Conservation (phyloP, 768 basidiomycete genomes). For the Sarcomyxa edulis region DNA sequence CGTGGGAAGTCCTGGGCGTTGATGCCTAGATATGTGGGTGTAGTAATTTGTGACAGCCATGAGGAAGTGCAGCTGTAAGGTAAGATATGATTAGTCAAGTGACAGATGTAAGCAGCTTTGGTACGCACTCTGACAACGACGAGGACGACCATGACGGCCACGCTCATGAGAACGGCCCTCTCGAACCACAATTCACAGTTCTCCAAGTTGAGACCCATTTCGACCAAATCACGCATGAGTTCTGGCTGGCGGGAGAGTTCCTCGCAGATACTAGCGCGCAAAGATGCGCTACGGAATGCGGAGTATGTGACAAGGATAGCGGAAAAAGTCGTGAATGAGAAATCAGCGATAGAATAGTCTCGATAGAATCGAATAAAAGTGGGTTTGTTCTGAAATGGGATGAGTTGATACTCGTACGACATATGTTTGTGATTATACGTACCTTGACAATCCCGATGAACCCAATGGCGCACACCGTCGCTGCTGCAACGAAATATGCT, state of each 20-base stretch:
- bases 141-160: slow-evolving; percentile 55
- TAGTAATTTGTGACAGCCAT: slow-evolving; percentile 68
- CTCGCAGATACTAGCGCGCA: slow-evolving; percentile 64
- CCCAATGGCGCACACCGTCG: slow-evolving; percentile 60
- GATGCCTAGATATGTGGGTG: slow-evolving; percentile 44
- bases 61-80: slow-evolving; percentile 65
- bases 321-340: slow-evolving; percentile 61
- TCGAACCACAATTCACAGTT: slow-evolving; percentile 81
- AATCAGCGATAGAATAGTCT: slow-evolving; percentile 77
- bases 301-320: slow-evolving; percentile 53
- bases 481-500: slow-evolving; percentile 62
- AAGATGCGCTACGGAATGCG: slow-evolving; percentile 45
- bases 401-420: slow-evolving; percentile 3
- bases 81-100: not conserved
- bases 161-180: slow-evolving; percentile 51
- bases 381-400: slow-evolving; percentile 45
- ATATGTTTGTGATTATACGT: slow-evolving; percentile 10
- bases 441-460: slow-evolving; percentile 69
- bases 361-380: slow-evolving; percentile 74
- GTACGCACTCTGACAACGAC: slow-evolving; percentile 61
- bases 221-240: slow-evolving; percentile 61
- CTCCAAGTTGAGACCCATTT: slow-evolving; percentile 70
- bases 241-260: slow-evolving; percentile 73
- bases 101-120: slow-evolving; percentile 3
- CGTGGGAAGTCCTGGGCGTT: slow-evolving; percentile 17